A percentile compares a stretch with the other conserved stretches of the same genome.
Conservation (phyloP, 768 basidiomycete genomes). For the Psilocybe subaeruginosa region DNA sequence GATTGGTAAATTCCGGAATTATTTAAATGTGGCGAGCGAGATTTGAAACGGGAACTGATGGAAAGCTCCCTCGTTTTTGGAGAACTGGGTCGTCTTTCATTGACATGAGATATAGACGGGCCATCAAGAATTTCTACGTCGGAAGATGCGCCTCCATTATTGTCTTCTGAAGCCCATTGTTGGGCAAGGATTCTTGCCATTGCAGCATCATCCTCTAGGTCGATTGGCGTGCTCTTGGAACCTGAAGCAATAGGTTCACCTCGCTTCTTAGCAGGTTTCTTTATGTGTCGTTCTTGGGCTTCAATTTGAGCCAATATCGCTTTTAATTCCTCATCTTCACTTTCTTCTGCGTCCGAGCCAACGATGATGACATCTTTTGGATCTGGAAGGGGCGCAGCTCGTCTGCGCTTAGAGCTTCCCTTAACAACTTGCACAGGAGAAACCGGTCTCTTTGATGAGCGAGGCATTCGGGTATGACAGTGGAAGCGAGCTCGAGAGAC, state of each 20-base stretch:
- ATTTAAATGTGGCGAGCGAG: neutral
- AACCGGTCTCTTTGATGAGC: neutral
- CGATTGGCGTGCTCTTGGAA: conserved; percentile 3
- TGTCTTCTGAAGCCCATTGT: conserved; percentile 38
- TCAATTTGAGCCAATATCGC: conserved; percentile 42
- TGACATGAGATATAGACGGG: neutral
- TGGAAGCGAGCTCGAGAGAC: neutral
- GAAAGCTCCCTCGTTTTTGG: neutral
- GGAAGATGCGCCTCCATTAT: conserved; percentile 10
- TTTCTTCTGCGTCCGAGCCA: conserved; percentile 31
- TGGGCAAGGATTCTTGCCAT: conserved; percentile 40
- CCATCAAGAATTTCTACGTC: conserved; percentile 12
- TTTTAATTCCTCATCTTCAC: conserved; percentile 37
- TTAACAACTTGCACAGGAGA: neutral
- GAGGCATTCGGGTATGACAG: neutral
- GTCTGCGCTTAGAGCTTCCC: neutral
- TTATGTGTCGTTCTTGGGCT: conserved; percentile 42
- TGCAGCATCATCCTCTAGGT: conserved; percentile 37
- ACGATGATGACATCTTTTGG: conserved; percentile 25
- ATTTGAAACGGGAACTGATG: neutral
- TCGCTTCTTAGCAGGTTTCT: conserved; percentile 35
- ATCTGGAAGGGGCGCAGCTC: neutral
- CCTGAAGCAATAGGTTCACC: conserved; percentile 16
- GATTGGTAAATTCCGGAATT: neutral
- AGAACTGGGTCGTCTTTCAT: neutral